Evolutionary conservation across 2,329 filamentous ascomycete genomes (phyloP).

Genomic region (Colletotrichum eleusines): DNA sequence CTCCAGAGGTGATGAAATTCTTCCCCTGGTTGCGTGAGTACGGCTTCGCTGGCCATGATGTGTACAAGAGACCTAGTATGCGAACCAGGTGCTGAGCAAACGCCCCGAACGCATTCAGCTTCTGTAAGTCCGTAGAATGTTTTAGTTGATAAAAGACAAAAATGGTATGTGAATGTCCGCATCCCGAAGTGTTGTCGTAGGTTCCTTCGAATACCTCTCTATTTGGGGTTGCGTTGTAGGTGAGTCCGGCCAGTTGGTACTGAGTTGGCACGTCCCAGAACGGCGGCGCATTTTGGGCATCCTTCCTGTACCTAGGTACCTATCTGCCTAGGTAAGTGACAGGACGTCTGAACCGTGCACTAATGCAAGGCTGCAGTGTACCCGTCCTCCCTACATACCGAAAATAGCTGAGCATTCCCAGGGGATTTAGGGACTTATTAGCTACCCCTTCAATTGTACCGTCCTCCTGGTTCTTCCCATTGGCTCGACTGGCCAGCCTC

Average conservation of each 20-base stretch:
- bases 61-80: not conserved
- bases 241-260: not conserved
- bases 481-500: conserved; percentile 30
- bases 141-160: not conserved
- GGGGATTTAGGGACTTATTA: conserved; percentile 13
- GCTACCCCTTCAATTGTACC: conserved; percentile 21
- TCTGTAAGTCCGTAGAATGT: not conserved
- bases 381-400: conserved; percentile 34
- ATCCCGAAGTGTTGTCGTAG: not conserved
- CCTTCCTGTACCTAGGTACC: no score
- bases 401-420: conserved; percentile 20
- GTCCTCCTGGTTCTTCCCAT: not conserved
- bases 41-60: not conserved
- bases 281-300: not conserved
- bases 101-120: not conserved
- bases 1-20: no score
- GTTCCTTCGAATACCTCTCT: not conserved
- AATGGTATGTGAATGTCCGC: no score
- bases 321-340: not conserved
- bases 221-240: conserved; percentile 2
- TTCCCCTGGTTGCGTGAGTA: no score
- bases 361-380: conserved; percentile 37
- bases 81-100: not conserved
- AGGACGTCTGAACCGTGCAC: not conserved
- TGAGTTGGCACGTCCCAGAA: not conserved